A percentile compares a stretch with the other conserved stretches of the same genome.
Evolutionary conservation across 352 stramenopile genomes (phyloP).

Genomic region (Pythium phragmitis): DNA sequence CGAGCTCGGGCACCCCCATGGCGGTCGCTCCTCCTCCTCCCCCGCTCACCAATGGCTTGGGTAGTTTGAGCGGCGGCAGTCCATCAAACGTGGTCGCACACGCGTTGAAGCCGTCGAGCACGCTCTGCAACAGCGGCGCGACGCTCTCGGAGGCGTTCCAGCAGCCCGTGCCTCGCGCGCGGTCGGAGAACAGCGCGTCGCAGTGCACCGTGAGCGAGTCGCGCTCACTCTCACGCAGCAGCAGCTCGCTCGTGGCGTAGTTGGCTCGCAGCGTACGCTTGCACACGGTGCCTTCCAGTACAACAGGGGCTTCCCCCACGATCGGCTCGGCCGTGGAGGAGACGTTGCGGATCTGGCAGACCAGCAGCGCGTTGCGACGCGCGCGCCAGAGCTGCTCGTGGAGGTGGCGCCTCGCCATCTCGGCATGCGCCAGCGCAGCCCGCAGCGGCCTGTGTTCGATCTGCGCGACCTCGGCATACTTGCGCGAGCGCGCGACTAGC

Average conservation of each 20-base stretch:
- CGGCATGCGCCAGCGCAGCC: conserved; percentile 35
- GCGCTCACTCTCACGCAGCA: conserved; percentile 36
- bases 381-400: conserved; percentile 72
- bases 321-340: conserved; percentile 17
- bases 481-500: conserved; percentile 45
- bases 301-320: neutral
- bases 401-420: conserved; percentile 56
- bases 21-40: too few species aligned
- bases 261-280: conserved; percentile 47
- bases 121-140: conserved; percentile 57
- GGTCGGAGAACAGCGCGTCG: conserved; percentile 65
- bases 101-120: conserved; percentile 64
- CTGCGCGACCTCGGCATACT: conserved; percentile 47
- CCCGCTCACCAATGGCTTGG: neutral
- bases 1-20: conserved; percentile 37
- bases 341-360: conserved; percentile 64
- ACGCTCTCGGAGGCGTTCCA: conserved; percentile 63
- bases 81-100: conserved; percentile 66
- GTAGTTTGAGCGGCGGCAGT: conserved; percentile 28
- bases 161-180: conserved; percentile 34
- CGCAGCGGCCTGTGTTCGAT: conserved; percentile 56
- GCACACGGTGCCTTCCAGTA: too few species aligned
- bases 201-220: conserved; percentile 48
- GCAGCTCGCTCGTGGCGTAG: conserved; percentile 53
- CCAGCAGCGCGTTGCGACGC: conserved; percentile 50